phyloP scores from a whole-genome alignment of 1,139 yeast genomes.

The Debaryomyces nepalensis region DNA sequence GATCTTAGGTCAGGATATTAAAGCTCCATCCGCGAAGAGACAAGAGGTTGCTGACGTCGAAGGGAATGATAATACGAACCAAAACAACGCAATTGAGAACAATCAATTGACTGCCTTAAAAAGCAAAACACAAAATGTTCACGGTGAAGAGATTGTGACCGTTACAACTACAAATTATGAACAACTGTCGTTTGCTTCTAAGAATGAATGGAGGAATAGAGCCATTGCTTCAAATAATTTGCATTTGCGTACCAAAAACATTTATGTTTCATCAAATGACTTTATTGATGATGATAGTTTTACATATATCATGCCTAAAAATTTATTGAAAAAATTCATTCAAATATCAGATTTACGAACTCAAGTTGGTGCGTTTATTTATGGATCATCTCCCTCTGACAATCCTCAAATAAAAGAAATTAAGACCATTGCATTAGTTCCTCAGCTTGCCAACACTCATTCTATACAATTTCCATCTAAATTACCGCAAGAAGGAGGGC shows the following conservation, averaged over 20 bases:
- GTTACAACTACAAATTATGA: conserved; percentile 92
- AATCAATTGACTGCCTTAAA: conserved; percentile 75
- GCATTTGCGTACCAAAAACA: conserved; percentile 74
- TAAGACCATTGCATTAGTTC: conserved; percentile 74
- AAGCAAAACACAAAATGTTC: conserved; percentile 85
- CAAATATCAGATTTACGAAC: conserved; percentile 81
- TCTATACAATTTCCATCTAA: conserved; percentile 64
- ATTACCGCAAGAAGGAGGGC: conserved; percentile 44
- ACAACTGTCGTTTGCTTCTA: conserved; percentile 79
- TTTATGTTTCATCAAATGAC: conserved; percentile 64
- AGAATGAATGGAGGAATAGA: conserved; percentile 88
- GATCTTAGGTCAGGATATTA: conserved; percentile 91
- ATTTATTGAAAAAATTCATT: conserved; percentile 75
- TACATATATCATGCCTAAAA: conserved; percentile 82
- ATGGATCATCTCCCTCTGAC: conserved; percentile 76
- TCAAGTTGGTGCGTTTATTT: conserved; percentile 82
- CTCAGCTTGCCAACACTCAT: conserved; percentile 81
- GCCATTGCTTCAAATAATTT: conserved; percentile 81
- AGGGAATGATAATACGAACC: conserved; percentile 64
- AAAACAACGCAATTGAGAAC: conserved; percentile 35
- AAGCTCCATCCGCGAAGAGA: conserved; percentile 85
- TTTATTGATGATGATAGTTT: conserved; percentile 54
- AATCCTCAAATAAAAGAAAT: conserved; percentile 78
- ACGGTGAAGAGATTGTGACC: conserved; percentile 94
- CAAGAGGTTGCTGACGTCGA: conserved; percentile 81